Evolutionary conservation across 2,329 filamentous ascomycete species (phyloP), one percentile per base, ranked within the genome.

Genomic region (Boeremia lycopersici): DNA sequence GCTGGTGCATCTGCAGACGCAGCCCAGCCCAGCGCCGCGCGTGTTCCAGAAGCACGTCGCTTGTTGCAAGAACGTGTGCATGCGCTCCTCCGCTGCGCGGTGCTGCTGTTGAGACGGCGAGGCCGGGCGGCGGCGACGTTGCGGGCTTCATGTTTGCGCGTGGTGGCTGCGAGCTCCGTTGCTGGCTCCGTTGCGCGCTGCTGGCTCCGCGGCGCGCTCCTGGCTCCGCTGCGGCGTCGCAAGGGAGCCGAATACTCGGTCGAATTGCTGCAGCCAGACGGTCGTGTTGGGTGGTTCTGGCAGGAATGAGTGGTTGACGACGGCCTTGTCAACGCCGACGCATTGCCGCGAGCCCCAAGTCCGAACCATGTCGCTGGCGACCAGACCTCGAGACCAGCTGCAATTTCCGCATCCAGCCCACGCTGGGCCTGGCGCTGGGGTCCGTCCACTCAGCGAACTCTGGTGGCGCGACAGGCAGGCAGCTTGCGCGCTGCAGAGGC

Each of bases 281-380:
- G 29, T 41, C 11, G 46, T 30, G 29, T 29, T 29, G 47, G 42
- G 30, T 19, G 9, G 40, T 31, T 53, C 43, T 33, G 31, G 25
- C 46, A 49, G 56, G 55, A 44, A 48, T 54, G 48, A 47, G 45
- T 41, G 46, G 48, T 45, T 48, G 51, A 53, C 39, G 34, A 60
- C 46, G 48, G 39, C 38, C 30, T 43, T 44, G 38, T 31, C 39
- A 48, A 36, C 31, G 34, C 50, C 26, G 44, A 48, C 33, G 44
- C 50, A 33, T 23, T 17, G 17, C 30, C 17, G 12, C 19, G 28
- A 17, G 25, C 13, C 17, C 11, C 25, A 33, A 53, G 39, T 53
- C 50, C 44, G 44, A 34, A 43, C 26, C 35, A 26, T 31, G 46
- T 23, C 13, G 15, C 31, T 17, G 44, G 33, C 40, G n/a, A 29